Evolutionary conservation across 495 filamentous ascomycete species (phyloP).

Genomic region (Trichoderma reesei): DNA sequence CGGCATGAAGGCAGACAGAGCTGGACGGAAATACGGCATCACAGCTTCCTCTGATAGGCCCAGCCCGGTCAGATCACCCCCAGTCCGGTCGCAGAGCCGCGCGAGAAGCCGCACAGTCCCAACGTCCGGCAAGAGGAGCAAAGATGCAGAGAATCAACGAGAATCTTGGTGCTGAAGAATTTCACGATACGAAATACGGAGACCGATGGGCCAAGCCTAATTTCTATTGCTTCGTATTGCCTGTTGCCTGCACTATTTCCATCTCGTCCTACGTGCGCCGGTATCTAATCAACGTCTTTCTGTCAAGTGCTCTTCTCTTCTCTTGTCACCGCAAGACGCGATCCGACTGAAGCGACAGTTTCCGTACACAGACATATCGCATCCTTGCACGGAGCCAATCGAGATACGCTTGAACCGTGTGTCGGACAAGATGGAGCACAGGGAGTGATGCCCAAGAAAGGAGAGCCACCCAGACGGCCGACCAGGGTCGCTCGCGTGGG

Average conservation of each 20-base stretch:
- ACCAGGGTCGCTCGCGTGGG: not conserved
- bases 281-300: not conserved
- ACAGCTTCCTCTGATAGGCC: not conserved
- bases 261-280: not conserved
- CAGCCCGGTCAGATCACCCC: not conserved
- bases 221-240: not conserved
- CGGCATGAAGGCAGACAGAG: not conserved
- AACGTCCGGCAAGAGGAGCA: not conserved
- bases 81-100: not conserved
- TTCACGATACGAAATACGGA: not conserved
- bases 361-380: not conserved
- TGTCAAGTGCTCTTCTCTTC: not conserved
- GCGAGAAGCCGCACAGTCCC: not conserved
- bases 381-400: not conserved
- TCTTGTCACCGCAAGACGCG: not conserved
- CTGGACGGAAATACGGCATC: not conserved
- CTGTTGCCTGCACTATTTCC: not conserved
- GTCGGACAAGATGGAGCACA: not conserved
- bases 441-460: not conserved
- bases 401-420: not conserved
- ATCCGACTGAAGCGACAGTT: not conserved
- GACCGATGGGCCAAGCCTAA: not conserved
- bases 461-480: not conserved
- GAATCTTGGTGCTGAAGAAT: not conserved
- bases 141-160: not conserved